Conservation (phyloP, 2,329 filamentous ascomycete species). For the Pseudonectria foliicola region DNA sequence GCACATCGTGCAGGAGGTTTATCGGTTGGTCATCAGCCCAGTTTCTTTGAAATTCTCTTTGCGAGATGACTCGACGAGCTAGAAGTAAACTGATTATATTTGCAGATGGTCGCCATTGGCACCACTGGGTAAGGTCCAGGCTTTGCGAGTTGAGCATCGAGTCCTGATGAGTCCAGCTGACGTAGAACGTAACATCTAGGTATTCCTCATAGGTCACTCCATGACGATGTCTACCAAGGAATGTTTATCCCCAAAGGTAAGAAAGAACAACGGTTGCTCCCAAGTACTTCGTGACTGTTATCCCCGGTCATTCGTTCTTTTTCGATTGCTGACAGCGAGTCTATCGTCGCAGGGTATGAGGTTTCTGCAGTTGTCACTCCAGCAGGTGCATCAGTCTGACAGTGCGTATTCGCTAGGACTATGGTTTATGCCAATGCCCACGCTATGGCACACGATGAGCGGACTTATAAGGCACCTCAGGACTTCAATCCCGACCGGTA, state of each 20-base stretch:
- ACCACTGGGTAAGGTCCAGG: slow-evolving; percentile 31
- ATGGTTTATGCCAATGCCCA: slow-evolving; percentile 35
- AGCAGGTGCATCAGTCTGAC: slow-evolving; percentile 13
- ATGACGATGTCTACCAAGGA: slow-evolving; percentile 50
- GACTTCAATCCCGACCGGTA: slow-evolving; percentile 43
- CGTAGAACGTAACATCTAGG: slow-evolving; percentile 9
- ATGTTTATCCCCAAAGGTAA: slow-evolving; percentile 50
- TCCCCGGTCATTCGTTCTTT: background rate
- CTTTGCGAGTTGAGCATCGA: slow-evolving; percentile 1
- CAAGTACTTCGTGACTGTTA: background rate
- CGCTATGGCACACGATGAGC: slow-evolving; percentile 36
- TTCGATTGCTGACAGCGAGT: background rate
- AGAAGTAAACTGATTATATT: background rate
- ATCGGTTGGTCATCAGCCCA: slow-evolving; percentile 21
- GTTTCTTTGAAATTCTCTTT: background rate
- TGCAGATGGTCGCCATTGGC: slow-evolving; percentile 34
- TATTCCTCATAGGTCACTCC: slow-evolving; percentile 47
- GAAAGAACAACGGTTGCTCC: background rate
- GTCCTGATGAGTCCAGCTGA: slow-evolving; percentile 3
- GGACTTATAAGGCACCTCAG: slow-evolving; percentile 33
- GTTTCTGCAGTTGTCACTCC: slow-evolving; percentile 1
- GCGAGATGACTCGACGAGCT: background rate
- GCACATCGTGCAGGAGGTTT: slow-evolving; percentile 37
- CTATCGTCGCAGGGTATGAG: slow-evolving; percentile 12
- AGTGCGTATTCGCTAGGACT: slow-evolving; percentile 16